These are phyloP conservation scores for Rhodamnia rubescens DNA, from an alignment of 345 rosid genomes.

Conservation along the genomic window DNA sequence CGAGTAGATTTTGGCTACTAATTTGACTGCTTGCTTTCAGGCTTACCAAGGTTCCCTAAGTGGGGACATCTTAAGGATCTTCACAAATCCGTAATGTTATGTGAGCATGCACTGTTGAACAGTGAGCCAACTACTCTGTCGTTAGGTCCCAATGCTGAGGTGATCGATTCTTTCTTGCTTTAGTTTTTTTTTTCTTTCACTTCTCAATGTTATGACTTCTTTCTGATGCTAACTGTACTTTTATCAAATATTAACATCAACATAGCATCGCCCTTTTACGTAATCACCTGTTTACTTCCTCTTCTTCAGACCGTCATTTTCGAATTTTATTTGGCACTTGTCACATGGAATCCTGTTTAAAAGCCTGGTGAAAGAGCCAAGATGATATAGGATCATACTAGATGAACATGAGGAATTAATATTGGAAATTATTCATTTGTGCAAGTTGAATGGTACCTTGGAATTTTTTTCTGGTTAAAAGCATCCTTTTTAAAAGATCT, in stretches of 20 bases:
- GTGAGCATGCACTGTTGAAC: constrained; percentile 54
- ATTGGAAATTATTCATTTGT: neutral
- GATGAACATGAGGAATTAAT: neutral
- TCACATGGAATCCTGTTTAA: neutral
- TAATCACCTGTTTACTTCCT: neutral
- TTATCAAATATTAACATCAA: neutral
- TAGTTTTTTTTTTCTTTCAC: neutral
- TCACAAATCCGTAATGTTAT: constrained; percentile 67
- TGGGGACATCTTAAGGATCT: constrained; percentile 95
- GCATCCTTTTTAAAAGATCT: neutral
- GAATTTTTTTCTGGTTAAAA: neutral
- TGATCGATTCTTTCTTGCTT: neutral
- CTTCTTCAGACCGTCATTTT: neutral
- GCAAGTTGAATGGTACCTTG: neutral
- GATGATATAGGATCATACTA: neutral
- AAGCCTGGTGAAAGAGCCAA: neutral
- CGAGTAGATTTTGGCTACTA: neutral
- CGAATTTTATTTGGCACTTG: neutral
- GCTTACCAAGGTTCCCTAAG: constrained; percentile 82
- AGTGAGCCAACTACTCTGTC: constrained; percentile 36
- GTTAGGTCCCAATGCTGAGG: constrained; percentile 74
- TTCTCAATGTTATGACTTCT: neutral
- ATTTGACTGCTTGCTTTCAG: constrained; percentile 17
- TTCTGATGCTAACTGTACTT: neutral
- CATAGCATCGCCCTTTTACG: neutral